These are phyloP conservation scores for Aspergillus spinulosporus DNA, from an alignment of 2,329 filamentous ascomycete genomes.

Conservation along the genomic window DNA sequence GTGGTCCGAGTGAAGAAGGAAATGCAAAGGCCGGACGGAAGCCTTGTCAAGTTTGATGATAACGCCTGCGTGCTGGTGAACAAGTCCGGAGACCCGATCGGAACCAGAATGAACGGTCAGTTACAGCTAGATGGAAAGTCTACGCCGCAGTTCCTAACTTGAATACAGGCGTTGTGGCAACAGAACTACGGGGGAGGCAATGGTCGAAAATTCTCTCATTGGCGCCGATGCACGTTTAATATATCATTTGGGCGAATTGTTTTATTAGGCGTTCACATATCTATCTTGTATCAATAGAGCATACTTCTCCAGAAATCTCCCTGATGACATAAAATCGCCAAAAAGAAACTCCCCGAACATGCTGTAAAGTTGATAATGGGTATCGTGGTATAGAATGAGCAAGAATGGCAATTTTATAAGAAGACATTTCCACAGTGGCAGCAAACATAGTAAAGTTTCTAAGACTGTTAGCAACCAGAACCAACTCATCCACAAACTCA, in stretches of 20 bases:
- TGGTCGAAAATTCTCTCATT: constrained; percentile 98
- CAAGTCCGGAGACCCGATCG: constrained; percentile 94
- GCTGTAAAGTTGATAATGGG: constrained; percentile 20
- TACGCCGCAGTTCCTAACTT: constrained; percentile 22
- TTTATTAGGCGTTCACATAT: constrained; percentile 21
- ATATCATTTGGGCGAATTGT: constrained; percentile 35
- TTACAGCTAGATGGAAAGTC: constrained; percentile 11
- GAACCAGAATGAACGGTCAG: constrained; percentile 79
- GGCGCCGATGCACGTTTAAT: constrained; percentile 77
- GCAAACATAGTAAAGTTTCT: constrained; percentile 95
- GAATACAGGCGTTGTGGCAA: constrained; percentile 73
- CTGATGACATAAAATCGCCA: constrained; percentile 17
- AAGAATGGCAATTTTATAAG: constrained; percentile 24
- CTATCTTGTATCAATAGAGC: constrained; percentile 35
- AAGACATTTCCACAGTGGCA: constrained; percentile 91
- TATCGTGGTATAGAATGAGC: constrained; percentile 15
- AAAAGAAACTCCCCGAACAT: constrained; percentile 24
- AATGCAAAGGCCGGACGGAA: constrained; percentile 82
- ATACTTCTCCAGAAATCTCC: constrained; percentile 13
- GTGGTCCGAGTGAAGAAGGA: constrained; percentile 90
- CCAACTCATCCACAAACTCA: constrained; percentile 12
- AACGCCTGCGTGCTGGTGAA: constrained; percentile 98
- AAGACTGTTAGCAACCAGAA: constrained; percentile 20
- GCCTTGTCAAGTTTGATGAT: constrained; percentile 90
- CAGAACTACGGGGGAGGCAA: constrained; percentile 84